Evolutionary conservation across 371 early-diverging fungal genomes (phyloP).

Genomic region (Syncephalastrum sp.): DNA sequence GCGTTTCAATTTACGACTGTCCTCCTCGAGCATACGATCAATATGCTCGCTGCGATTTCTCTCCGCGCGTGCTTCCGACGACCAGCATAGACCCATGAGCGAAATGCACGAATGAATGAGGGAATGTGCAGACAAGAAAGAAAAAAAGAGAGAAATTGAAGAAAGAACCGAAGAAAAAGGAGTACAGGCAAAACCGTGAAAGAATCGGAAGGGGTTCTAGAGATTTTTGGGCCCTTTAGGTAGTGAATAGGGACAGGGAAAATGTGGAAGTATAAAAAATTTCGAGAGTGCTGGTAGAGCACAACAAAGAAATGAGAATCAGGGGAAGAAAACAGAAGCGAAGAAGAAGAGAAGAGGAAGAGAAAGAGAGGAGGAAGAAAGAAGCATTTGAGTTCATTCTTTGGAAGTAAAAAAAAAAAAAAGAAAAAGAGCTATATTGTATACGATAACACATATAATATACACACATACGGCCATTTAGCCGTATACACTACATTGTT

Average conservation of each 20-base stretch:
- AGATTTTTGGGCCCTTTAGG: conserved; percentile 3
- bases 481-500: background rate
- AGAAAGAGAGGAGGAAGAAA: too few species aligned
- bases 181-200: too few species aligned
- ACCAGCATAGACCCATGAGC: conserved; percentile 66
- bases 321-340: too few species aligned
- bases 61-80: conserved; percentile 63
- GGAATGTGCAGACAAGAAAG: background rate
- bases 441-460: too few species aligned
- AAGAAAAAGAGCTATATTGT: too few species aligned
- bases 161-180: too few species aligned
- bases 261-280: conserved; percentile 13
- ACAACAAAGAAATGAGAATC: too few species aligned
- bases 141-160: too few species aligned
- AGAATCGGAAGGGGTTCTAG: too few species aligned
- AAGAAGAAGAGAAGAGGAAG: too few species aligned
- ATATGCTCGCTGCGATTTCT: conserved; percentile 56
- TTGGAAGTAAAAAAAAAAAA: too few species aligned
- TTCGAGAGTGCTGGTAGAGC: background rate
- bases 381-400: too few species aligned
- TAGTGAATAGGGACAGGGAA: conserved; percentile 8
- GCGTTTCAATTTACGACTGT: conserved; percentile 51
- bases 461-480: background rate
- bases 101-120: conserved; percentile 9
- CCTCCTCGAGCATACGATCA: conserved; percentile 63